Evolutionary conservation across 352 stramenopile species (phyloP), one percentile per base, ranked within the genome.

Genomic region (Phytophthora citricola): DNA sequence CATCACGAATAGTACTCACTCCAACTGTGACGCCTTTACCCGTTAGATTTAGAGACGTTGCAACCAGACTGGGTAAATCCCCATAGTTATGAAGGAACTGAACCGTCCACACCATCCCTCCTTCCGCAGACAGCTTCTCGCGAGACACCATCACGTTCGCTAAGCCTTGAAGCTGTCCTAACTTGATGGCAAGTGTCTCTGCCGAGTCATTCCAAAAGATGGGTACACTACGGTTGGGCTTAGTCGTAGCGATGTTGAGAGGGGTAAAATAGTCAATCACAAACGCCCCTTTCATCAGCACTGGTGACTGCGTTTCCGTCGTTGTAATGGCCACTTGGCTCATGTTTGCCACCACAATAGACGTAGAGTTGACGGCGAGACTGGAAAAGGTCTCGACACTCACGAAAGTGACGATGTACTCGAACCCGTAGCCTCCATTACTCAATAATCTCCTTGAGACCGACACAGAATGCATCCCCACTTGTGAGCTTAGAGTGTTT

Each of bases 71-170:
- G 0, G 46, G 40, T 11, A 94, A 41, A 31, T 87, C 76, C 2
- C 83, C 85, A 51, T 91, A 82, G 68, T 92, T 94, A 17, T 70
- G 59, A 0, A 68, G 24, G 44, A 94, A 94, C 26, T 79, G 80
- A 8, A 94, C 62, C 2, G 65, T 89, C 85, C 85, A 94, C 29
- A 78, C 75, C 69, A 83, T 88, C 2, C 58, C 79, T 14, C 83
- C 80, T 55, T 94, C 85, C 1, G 83, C 68, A 6, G 80, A 71
- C 0, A 91, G 58, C 45, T 63, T 67, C 10, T 73, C 62, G 0
- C 60, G 47, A 1, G 73, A 52, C 8, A 91, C 77, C 1, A 56
- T 70, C 0, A 92, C 83, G 27, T 74, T 79, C 1, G 80, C 85
- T 6, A 94, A 5, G 2, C 82, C 85, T 11, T 86, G 73, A 9